Evolutionary conservation across 164 flowering plant species (phyloP).

Genomic region (Akebia trifoliata): DNA sequence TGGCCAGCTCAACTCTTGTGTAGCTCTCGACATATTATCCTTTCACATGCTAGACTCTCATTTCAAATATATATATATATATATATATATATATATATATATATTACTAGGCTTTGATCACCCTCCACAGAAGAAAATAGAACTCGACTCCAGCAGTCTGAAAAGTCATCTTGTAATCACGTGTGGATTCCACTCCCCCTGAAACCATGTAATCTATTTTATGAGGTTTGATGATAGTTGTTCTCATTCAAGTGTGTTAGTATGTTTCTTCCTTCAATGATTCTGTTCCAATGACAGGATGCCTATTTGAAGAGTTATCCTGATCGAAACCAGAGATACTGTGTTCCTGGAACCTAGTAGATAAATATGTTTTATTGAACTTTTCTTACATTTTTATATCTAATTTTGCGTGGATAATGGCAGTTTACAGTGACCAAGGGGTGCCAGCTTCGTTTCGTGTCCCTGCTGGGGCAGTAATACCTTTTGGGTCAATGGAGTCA

Average conservation of each 20-base stretch:
- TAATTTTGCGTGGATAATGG: constrained; percentile 9
- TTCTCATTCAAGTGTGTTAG: neutral
- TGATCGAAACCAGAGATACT: neutral
- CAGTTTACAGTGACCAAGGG: constrained; percentile 74
- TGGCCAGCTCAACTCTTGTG: too few species aligned
- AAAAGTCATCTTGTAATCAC: too few species aligned
- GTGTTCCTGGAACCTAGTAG: neutral
- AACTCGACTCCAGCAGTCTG: too few species aligned
- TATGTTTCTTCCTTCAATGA: too few species aligned
- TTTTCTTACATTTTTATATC: neutral
- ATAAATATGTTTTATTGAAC: neutral
- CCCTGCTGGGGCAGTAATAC: constrained; percentile 72
- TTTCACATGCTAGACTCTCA: too few species aligned
- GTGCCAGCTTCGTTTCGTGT: constrained; percentile 77
- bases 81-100: too few species aligned
- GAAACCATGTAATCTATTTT: neutral
- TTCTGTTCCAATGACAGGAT: too few species aligned
- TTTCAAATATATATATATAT: too few species aligned
- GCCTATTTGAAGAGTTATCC: neutral
- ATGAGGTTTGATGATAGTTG: too few species aligned
- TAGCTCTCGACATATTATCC: too few species aligned
- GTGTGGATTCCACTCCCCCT: neutral
- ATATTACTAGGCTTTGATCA: too few species aligned
- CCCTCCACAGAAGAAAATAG: too few species aligned
- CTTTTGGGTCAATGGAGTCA: constrained; percentile 82